phyloP scores from a whole-genome alignment of 257 asterid genomes.

The Plectranthus barbatus region DNA sequence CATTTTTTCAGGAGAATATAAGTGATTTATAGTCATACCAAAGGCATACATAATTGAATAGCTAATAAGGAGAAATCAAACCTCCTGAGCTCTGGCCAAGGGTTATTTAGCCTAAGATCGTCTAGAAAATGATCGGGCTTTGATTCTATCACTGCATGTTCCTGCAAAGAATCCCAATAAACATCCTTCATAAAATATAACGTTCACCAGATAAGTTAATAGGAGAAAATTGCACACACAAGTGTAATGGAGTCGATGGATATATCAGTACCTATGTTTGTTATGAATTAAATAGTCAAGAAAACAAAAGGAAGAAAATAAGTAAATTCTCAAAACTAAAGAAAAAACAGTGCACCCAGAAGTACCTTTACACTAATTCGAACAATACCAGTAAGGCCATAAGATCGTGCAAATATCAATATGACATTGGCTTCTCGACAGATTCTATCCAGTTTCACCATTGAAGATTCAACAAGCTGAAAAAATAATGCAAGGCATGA shows the following conservation, averaged over 20 bases:
- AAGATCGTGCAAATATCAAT: conserved; percentile 86
- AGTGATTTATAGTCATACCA: background rate
- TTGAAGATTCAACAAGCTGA: conserved; percentile 78
- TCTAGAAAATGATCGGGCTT: conserved; percentile 97
- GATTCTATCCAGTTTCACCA: conserved; percentile 85
- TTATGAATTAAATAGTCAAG: conserved; percentile 4
- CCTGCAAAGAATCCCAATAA: conserved; percentile 37
- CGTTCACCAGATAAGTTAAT: background rate
- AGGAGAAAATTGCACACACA: background rate
- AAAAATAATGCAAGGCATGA: conserved; percentile 10
- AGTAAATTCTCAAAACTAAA: background rate
- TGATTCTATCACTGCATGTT: conserved; percentile 90
- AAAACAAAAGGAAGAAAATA: background rate
- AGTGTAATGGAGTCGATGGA: background rate
- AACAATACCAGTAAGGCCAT: conserved; percentile 87
- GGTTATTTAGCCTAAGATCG: conserved; percentile 82
- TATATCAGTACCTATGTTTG: conserved; percentile 1
- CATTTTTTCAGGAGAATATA: conserved; percentile 3
- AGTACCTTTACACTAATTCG: conserved; percentile 89
- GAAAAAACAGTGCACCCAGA: background rate
- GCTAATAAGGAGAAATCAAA: conserved; percentile 19
- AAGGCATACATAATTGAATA: conserved; percentile 4
- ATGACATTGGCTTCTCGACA: conserved; percentile 79
- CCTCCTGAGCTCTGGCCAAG: conserved; percentile 96
- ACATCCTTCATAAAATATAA: background rate